Base-by-base conservation (phyloP, 2,329 filamentous ascomycete genomes). In the Ceratocystis destructans region DNA sequence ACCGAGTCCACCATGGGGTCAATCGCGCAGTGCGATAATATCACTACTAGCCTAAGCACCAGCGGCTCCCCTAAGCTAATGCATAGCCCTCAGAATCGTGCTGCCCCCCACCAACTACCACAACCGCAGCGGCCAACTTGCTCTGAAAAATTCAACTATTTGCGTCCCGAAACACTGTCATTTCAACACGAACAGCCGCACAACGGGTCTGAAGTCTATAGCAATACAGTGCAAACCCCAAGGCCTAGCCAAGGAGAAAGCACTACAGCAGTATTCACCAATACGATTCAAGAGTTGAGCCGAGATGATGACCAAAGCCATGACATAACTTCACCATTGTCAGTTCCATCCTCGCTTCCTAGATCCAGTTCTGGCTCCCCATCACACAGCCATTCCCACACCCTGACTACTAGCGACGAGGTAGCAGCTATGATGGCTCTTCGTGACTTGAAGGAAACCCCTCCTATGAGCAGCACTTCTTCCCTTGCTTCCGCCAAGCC, bases 351-450 rank as follows among this genome's bases (percentile, higher is more conserved):
- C 15, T 67, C 66, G 20, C 28, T 67, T n/a, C 61, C 46, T 5
- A 25, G 37, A 22, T 67, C 65, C 7, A 62, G 44, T 10, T 61
- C 66, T 6, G 48, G 41, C 12, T 44, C 45, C 31, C 64, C 66
- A 15, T 41, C 62, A 53, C 62, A 64, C 57, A 64, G 53, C 41
- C 41, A 33, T 50, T 37, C 66, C 10, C 66, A 67, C n/a, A 59
- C 25, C 31, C 46, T 66, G 22, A 64, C 59, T 45, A 63, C 66
- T 28, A 68, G 66, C 61, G 66, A 68, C 53, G 66, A 68, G 28
- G 66, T 68, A 10, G 64, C 66, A 5, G 66, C 66, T 2, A 48
- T 68, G 33, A 68, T 68, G 45, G 66, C 66, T 25, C 48, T 68
- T 2, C 59, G 66, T 37, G 66, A 68, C 63, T 48, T 68, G 41